Conservation (phyloP, 225 moss, liverwort and hornwort species). For the Pleurozium schreberi region DNA sequence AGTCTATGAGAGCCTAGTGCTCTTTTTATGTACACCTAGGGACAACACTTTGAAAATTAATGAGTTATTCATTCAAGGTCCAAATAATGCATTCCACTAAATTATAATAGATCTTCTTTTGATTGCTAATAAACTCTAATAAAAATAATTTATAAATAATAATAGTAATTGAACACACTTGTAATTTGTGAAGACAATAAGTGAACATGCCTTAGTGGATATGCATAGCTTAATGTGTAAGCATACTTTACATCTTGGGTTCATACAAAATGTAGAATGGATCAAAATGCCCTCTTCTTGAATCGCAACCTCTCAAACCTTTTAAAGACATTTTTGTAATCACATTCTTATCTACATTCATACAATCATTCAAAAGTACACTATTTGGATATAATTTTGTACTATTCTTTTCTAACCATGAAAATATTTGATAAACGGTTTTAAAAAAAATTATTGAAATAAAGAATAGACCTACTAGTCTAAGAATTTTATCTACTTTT, state of each 20-base stretch:
- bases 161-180: background rate
- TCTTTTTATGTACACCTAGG: background rate
- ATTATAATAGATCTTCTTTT: background rate
- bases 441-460: background rate
- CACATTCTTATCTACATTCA: background rate
- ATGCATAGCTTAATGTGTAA: background rate
- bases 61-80: background rate
- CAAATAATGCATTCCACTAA: background rate
- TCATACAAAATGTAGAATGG: background rate
- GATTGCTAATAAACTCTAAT: background rate
- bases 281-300: background rate
- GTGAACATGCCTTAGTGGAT: background rate
- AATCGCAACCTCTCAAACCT: background rate
- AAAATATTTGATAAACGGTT: background rate
- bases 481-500: too few relatives aligned
- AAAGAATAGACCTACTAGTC: too few relatives aligned
- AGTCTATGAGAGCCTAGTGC: background rate
- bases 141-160: background rate
- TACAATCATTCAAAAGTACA: background rate
- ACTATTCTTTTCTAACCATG: background rate
- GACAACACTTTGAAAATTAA: background rate
- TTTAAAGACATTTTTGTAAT: background rate
- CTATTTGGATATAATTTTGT: background rate
- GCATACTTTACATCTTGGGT: background rate
- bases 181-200: background rate